Evolutionary conservation across 2,329 filamentous ascomycete genomes (phyloP), one percentile per base, ranked within the genome.

Genomic region (Nothomitra cinnamomea): DNA sequence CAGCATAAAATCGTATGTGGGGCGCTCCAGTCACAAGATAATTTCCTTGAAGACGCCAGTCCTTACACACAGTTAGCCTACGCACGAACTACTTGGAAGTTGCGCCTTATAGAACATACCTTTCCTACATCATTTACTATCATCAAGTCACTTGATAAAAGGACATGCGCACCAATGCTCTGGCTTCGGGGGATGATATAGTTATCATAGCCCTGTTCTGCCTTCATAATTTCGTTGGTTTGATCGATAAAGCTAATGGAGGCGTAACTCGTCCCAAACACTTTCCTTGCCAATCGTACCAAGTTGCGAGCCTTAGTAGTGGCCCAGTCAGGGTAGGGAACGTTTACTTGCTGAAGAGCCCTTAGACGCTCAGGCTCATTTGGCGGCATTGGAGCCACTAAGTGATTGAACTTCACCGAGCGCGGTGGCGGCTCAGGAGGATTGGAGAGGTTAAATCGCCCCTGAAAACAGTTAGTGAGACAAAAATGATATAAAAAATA

Each of bases 1-100:
- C 66, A n/a, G 64, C 65, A 42, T 66, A 67, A 53, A 68, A 69
- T 3, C 64, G 60, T 42, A 67, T 64, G 3, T 61, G 54, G 19
- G 63, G 60, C 5, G 52, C 51, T 3, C 52, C 56, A 19, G 51
- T 55, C 1, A 67, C 62, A 2, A 66, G 59, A 1, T 64, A 65
- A 38, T 65, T 65, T 8, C 57, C 57, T 32, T 55, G 53, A 43
- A 69, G 66, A 41, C 66, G 61, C 66, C 66, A 69, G 52, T 68
- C 66, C 64, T 67, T 22, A 25, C 38, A 3, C 15, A 19, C 24
- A 54, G 13, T 36, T 35, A 52, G 42, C 47, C 55, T 17, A 52
- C 60, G 49, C 56, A 24, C 17, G 19, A 52, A 12, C 17, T 47
- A 21, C 52, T 32, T 19, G 52, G 41, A 15, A 24, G 19, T 17